Conservation (phyloP, 768 basidiomycete species). For the Termitomyces sp. region DNA sequence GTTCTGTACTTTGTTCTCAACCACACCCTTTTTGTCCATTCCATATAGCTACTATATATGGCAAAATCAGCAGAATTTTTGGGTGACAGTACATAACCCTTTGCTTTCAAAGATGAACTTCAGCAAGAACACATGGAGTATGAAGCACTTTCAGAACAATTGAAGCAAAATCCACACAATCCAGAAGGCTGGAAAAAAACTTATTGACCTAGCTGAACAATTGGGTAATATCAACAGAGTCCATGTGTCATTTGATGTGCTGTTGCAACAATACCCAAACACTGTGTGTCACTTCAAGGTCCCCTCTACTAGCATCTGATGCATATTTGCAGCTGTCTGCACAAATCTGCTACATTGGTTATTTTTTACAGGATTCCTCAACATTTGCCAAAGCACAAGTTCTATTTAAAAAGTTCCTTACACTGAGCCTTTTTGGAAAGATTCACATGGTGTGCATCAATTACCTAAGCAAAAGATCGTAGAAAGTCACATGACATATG, state of each 20-base stretch:
- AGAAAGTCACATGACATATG: no score
- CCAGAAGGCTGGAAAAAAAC: conserved; percentile 72
- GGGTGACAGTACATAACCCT: conserved; percentile 27
- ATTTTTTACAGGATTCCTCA: conserved; percentile 58
- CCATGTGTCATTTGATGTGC: no score
- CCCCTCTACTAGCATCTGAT: conserved; percentile 7
- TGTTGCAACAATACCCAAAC: no score
- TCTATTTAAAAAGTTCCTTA: conserved; percentile 82
- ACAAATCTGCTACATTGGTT: conserved; percentile 79
- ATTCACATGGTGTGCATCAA: no score
- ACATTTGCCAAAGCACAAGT: conserved; percentile 76
- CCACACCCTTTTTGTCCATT: no score
- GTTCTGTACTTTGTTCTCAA: no score
- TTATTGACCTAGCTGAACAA: conserved; percentile 72
- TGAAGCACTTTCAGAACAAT: conserved; percentile 54
- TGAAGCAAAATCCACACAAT: conserved; percentile 66
- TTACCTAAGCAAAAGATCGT: no score
- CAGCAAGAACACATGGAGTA: conserved; percentile 44
- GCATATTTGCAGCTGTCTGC: conserved; percentile 54
- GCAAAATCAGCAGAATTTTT: no score
- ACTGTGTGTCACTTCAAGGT: no score
- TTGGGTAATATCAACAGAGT: conserved; percentile 76
- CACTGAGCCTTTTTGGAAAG: no score
- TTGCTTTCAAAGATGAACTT: conserved; percentile 23
- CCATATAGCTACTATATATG: neutral